Base-by-base conservation (phyloP, 768 basidiomycete genomes). In the Termitomyces sp. region DNA sequence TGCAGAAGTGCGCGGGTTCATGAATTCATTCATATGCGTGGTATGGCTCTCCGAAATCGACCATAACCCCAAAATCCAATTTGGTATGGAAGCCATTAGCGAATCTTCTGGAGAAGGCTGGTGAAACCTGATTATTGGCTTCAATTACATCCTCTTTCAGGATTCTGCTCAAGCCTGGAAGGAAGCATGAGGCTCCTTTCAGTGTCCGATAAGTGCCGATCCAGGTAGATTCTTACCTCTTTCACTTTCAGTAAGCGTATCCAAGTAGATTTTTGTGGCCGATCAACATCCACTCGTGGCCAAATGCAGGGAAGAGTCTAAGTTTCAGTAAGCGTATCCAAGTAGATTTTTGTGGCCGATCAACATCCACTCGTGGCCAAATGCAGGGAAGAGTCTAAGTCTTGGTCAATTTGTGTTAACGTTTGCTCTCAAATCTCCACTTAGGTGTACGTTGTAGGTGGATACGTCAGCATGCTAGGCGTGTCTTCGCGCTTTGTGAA, bases 211-310 rank as follows among this genome's bases (percentile, higher is more conserved):
- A 50, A 14, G 14, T 32, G 35, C 8, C 54, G 43, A 57, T 54
- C 48, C n/a, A 35, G 37, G 46, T 46, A 4, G 19, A 32, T 32
- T n/a, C 16, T 49, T 21, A 21, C n/a, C 38, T 35, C 19, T 21
- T n/a, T n/a, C 45, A 44, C 2, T 37, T 14, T 38, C 14, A 46
- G 29, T 19, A 27, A 27, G 25, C 37, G 25, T 27, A n/a, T 27
- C 14, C 50, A 40, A 51, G 38, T 40, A 51, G 38, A 25, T 45
- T 35, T 45, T 44, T 23, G 7, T 5, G 17, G n/a, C 44, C 43
- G 32, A 52, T 61, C 25, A 58, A 27, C 27, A 38, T 40, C 46
- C 23, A 43, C 54, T 53, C 54, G 37, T 59, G 58, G 49, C 23
- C 42, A 40, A 14, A 10, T n/a, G 34, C 23, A 54, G 45, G 23